A percentile compares a stretch with the other conserved stretches of the same genome.
These are phyloP conservation scores for Lithocarpus polystachyus DNA, from an alignment of 306 rosid genomes.

Conservation along the genomic window DNA sequence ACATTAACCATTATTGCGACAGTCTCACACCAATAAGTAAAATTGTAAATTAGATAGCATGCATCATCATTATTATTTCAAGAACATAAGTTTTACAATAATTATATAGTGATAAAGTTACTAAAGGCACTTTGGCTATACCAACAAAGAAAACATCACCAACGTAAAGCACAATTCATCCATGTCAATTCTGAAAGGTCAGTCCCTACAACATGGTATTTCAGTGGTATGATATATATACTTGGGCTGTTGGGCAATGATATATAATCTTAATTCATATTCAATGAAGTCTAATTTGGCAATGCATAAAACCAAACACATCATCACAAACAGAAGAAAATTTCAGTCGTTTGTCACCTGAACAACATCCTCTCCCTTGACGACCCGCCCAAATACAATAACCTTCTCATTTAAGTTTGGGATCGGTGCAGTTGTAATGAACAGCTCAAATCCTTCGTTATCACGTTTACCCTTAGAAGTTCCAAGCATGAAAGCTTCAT, in stretches of 20 bases:
- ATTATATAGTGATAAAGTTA: not conserved
- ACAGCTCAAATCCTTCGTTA: conserved; percentile 77
- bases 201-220: not conserved
- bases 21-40: not conserved
- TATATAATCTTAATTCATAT: not conserved
- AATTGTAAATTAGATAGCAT: not conserved
- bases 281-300: not conserved
- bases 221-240: not conserved
- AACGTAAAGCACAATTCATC: not conserved
- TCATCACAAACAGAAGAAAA: not conserved
- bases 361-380: conserved; percentile 95
- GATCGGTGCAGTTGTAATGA: conserved; percentile 95
- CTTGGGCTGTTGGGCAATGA: too few relatives aligned
- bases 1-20: not conserved
- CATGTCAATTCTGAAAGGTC: not conserved
- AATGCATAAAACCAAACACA: not conserved
- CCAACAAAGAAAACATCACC: not conserved
- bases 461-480: conserved; percentile 70
- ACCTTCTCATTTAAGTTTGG: conserved; percentile 89
- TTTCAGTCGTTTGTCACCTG: conserved; percentile 55
- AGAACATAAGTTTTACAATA: not conserved
- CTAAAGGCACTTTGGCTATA: not conserved
- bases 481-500: conserved; percentile 94
- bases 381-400: conserved; percentile 78
- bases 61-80: not conserved